Evolutionary conservation across 2,329 filamentous ascomycete species (phyloP).

Genomic region (Sclerotinia nivalis): DNA sequence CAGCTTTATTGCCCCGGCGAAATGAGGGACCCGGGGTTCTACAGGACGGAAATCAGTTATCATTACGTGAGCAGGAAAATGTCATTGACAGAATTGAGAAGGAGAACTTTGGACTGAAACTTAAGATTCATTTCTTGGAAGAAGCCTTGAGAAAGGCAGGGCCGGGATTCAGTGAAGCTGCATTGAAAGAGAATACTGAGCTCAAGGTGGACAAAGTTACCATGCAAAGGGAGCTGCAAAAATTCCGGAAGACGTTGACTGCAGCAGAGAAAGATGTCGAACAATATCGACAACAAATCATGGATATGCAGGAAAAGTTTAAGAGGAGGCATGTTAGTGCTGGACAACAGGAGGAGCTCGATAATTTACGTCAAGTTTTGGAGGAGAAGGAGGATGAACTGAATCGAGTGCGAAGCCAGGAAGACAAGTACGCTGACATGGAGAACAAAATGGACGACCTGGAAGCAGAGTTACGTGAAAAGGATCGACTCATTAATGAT

Average conservation of each 20-base stretch:
- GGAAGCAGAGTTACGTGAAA: slow-evolving; percentile 73
- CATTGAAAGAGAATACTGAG: slow-evolving; percentile 92
- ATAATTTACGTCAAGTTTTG: slow-evolving; percentile 57
- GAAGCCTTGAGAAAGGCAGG: slow-evolving; percentile 85
- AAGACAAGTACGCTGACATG: slow-evolving; percentile 64
- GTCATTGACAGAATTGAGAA: slow-evolving; percentile 96
- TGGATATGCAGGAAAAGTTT: slow-evolving; percentile 78
- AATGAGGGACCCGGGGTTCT: slow-evolving; percentile 66
- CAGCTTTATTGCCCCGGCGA: slow-evolving; percentile 66
- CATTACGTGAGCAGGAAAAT: slow-evolving; percentile 90
- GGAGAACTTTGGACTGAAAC: slow-evolving; percentile 94
- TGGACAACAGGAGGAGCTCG: slow-evolving; percentile 61
- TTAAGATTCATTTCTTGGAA: slow-evolving; percentile 96
- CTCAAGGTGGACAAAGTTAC: slow-evolving; percentile 91
- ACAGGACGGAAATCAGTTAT: slow-evolving; percentile 86
- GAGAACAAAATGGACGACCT: slow-evolving; percentile 74
- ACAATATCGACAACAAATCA: slow-evolving; percentile 75
- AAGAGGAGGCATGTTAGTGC: slow-evolving; percentile 75
- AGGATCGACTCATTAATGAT: slow-evolving; percentile 70
- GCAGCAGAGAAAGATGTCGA: slow-evolving; percentile 86
- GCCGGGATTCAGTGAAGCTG: slow-evolving; percentile 84
- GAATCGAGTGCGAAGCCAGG: slow-evolving; percentile 56
- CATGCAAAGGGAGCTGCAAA: slow-evolving; percentile 82
- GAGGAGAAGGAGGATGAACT: slow-evolving; percentile 55
- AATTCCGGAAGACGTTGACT: slow-evolving; percentile 80